Evolutionary conservation across 169 alveolate species (phyloP), one percentile per base, ranked within the genome.

Genomic region (Cryptosporidium xiaoi): DNA sequence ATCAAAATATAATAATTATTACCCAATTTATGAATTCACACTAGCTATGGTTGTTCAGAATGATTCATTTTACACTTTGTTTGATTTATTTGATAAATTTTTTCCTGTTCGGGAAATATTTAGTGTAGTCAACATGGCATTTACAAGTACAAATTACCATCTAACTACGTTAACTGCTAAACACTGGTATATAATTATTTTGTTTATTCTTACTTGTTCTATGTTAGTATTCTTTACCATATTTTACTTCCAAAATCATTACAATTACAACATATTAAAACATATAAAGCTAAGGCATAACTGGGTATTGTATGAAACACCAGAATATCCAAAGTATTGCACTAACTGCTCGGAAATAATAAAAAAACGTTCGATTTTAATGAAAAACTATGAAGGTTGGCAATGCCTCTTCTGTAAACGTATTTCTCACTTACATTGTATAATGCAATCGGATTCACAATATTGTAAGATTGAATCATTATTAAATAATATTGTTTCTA

Each of bases 361-460:
- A 27, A 77, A 50, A 77, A 77, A 44, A 24, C 87, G 71, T 18
- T 77, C 64, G 33, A 40, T 77, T 44, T 60, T 56, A 15, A 77
- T 77, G 87, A 48, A 62, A 60, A 77, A 36, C 27, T 77, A 77
- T 27, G 71, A 62, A 77, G 87, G 87, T 12, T 77, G 87, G 87
- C 77, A 77, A 40, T 77, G 87, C 50, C 55, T 34, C 15, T 58
- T 77, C 64, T 77, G 87, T 50, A 77, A 60, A n/a, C 69, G 87
- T 18, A 60, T 77, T 40, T 77, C 87, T 5, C 87, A 77, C 56
- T 13, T 62, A 18, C 87, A 77, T 29, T 77, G 87, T 44, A 60
- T 77, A 77, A 77, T 77, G 87, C 77, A 56, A 12, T 77, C 87
- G 12, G 87, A 77, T 56, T 77, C 71, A 33, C 60, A 62, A 24